Percentiles rank a stretch among this genome's conserved stretches.
Conservation (phyloP, 192 early-diverging fungal genomes). For the Backusella psychrophila region DNA sequence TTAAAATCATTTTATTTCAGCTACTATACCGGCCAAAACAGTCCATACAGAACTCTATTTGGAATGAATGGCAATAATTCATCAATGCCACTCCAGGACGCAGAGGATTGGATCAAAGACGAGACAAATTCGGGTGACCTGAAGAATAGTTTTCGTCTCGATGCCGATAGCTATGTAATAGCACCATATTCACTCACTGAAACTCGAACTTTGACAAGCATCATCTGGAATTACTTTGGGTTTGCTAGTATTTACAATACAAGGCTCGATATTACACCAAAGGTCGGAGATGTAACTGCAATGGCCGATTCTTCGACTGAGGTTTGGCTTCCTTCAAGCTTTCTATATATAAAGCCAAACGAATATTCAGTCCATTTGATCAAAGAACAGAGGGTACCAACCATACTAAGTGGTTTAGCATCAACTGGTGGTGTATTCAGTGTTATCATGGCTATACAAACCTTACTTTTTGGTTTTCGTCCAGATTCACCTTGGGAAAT, state of each 20-base stretch:
- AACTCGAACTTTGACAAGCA: background rate
- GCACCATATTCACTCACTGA: background rate
- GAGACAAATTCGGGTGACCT: background rate
- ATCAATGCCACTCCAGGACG: background rate
- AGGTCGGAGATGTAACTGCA: background rate
- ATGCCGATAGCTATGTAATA: background rate
- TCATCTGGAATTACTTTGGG: conserved; percentile 12
- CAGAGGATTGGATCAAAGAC: background rate
- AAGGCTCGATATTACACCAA: background rate
- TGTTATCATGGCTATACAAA: conserved; percentile 2
- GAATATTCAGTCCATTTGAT: background rate
- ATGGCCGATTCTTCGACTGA: background rate
- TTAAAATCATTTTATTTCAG: conserved; percentile 1
- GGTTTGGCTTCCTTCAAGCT: background rate
- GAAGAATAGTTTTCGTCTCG: background rate
- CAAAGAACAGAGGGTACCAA: background rate
- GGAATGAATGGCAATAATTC: background rate
- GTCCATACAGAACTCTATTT: background rate
- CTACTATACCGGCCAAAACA: background rate
- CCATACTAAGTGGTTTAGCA: conserved; percentile 8
- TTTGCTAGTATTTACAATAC: background rate
- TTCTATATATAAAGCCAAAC: background rate
- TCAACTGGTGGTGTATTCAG: conserved; percentile 14
- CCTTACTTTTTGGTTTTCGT: conserved; percentile 18
- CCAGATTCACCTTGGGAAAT: conserved; percentile 18